Evolutionary conservation across 208 protist genomes (phyloP).

Genomic region (Strigomonas galati): DNA sequence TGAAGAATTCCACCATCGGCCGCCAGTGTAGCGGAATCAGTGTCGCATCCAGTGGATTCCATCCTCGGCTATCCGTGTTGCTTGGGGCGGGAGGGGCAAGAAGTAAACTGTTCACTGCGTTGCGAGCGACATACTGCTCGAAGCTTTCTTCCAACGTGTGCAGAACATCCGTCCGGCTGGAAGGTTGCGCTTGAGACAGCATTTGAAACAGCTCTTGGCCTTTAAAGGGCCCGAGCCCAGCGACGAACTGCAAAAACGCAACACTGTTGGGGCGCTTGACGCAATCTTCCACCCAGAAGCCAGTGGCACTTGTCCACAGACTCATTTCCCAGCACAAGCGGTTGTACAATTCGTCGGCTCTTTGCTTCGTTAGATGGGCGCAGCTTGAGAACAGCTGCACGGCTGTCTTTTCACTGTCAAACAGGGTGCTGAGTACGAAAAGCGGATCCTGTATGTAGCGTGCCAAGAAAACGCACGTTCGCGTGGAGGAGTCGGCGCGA

Average conservation of each 20-base stretch:
- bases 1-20: constrained; percentile 21
- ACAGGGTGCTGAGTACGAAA: constrained; percentile 49
- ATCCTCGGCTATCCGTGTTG: constrained; percentile 16
- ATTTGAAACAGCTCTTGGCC: constrained; percentile 40
- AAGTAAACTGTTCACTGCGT: constrained; percentile 45
- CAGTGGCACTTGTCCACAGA: constrained; percentile 64
- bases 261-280: constrained; percentile 43
- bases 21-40: constrained; percentile 63
- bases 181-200: constrained; percentile 12
- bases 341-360: constrained; percentile 48
- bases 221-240: constrained; percentile 62
- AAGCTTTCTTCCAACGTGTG: constrained; percentile 38
- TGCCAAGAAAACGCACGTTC: constrained; percentile 51
- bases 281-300: constrained; percentile 61
- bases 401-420: constrained; percentile 62
- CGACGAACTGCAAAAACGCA: constrained; percentile 70
- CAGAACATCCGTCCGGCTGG: constrained; percentile 35
- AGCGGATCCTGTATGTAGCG: constrained; percentile 79
- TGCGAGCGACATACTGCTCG: constrained; percentile 42
- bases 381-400: constrained; percentile 52
- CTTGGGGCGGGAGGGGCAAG: constrained; percentile 20
- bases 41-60: constrained; percentile 71
- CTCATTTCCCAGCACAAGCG: constrained; percentile 79
- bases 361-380: constrained; percentile 17
- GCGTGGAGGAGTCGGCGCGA: constrained; percentile 34